These are phyloP conservation scores for Picochlorum sp. DNA, from an alignment of 139 green algal genomes.

Conservation along the genomic window DNA sequence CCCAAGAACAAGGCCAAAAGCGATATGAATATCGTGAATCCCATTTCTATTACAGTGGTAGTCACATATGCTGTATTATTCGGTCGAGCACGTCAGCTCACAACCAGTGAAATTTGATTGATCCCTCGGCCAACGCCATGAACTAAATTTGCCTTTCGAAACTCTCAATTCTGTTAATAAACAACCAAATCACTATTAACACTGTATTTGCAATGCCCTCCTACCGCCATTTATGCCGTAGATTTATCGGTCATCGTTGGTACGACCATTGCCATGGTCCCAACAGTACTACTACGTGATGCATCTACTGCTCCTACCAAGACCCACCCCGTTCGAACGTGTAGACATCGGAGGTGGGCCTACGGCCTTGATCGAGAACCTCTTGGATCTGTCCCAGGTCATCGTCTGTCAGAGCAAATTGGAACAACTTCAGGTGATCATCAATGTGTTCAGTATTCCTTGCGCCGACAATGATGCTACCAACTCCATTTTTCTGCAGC, in stretches of 20 bases:
- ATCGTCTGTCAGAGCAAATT: constrained; percentile 47
- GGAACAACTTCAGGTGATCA: constrained; percentile 54
- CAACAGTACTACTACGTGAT: too few relatives aligned
- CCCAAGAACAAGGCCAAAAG: too few relatives aligned
- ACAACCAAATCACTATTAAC: too few relatives aligned
- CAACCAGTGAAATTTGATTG: too few relatives aligned
- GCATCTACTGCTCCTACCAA: constrained; percentile 1
- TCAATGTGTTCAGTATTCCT: constrained; percentile 58
- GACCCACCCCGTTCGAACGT: constrained; percentile 60
- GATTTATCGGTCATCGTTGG: not conserved
- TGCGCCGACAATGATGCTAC: constrained; percentile 61
- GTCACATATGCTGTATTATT: too few relatives aligned
- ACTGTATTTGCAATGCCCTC: too few relatives aligned
- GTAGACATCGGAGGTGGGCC: constrained; percentile 61
- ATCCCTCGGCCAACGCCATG: too few relatives aligned
- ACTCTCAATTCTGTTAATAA: too few relatives aligned
- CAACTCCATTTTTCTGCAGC: constrained; percentile 40
- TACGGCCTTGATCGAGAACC: constrained; percentile 40
- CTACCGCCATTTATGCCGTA: too few relatives aligned
- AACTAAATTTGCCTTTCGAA: too few relatives aligned
- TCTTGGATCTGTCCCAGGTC: constrained; percentile 52
- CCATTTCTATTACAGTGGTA: not conserved
- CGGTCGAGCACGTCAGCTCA: too few relatives aligned
- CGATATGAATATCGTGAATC: too few relatives aligned
- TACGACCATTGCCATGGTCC: not conserved